phyloP scores from a whole-genome alignment of 2,329 filamentous ascomycete genomes.

The Xylariaceae sp. region DNA sequence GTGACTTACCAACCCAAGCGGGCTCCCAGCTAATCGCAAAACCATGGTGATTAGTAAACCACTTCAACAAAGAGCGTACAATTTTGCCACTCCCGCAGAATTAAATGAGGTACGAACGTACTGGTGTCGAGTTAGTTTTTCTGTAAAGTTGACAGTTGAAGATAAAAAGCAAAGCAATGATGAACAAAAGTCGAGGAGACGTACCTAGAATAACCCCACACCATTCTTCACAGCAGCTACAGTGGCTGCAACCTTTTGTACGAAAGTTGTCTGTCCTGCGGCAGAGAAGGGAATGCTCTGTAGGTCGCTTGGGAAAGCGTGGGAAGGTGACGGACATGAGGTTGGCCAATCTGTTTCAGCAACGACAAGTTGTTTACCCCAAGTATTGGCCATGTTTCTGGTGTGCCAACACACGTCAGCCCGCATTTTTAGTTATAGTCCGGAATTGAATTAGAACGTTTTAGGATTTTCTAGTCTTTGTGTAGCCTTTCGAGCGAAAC shows the following conservation, averaged over 20 bases:
- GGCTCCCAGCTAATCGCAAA: constrained; percentile 57
- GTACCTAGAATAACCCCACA: constrained; percentile 58
- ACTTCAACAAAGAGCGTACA: too few relatives aligned
- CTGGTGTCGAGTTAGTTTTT: too few relatives aligned
- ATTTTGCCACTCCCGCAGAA: too few relatives aligned
- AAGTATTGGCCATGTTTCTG: constrained; percentile 37
- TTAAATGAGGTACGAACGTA: too few relatives aligned
- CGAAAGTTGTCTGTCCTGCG: constrained; percentile 60
- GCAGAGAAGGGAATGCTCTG: constrained; percentile 59
- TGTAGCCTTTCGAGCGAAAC: too few relatives aligned
- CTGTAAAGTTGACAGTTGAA: too few relatives aligned
- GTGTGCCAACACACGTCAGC: constrained; percentile 38
- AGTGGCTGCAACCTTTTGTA: constrained; percentile 57
- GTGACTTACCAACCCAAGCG: constrained; percentile 52
- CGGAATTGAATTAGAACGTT: too few relatives aligned
- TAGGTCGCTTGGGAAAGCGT: constrained; percentile 50
- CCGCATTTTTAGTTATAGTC: too few relatives aligned
- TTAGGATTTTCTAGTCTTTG: too few relatives aligned
- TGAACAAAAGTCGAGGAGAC: too few relatives aligned
- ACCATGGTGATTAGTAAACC: too few relatives aligned
- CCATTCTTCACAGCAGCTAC: constrained; percentile 54
- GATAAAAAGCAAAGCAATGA: too few relatives aligned
- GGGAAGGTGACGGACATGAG: not conserved
- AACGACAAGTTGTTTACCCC: not conserved
- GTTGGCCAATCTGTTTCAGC: not conserved